A percentile compares a stretch with the other conserved stretches of the same genome.
phyloP scores from a whole-genome alignment of 2,329 filamentous ascomycete genomes.

The Zalaria sp. region DNA sequence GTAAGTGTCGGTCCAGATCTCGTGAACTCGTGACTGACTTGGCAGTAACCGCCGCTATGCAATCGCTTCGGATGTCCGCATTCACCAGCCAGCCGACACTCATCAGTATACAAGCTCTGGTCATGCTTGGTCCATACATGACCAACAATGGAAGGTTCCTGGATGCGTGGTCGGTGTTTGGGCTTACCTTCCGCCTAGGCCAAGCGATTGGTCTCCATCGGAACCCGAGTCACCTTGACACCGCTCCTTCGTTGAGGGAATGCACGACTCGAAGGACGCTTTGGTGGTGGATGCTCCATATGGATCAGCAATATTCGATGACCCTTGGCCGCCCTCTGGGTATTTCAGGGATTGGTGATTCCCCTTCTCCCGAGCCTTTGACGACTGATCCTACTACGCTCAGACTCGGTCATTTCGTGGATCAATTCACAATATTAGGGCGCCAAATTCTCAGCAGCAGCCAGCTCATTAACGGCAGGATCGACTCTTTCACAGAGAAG shows the following conservation, averaged over 20 bases:
- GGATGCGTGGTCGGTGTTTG: slow-evolving; percentile 36
- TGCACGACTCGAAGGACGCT: slow-evolving; percentile 27
- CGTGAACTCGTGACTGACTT: slow-evolving; percentile 1
- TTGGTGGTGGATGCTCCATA: slow-evolving; percentile 40
- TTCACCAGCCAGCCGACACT: slow-evolving; percentile 35
- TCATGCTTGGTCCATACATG: slow-evolving; percentile 35
- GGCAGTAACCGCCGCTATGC: slow-evolving; percentile 33
- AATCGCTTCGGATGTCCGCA: slow-evolving; percentile 32
- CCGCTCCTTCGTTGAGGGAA: slow-evolving; percentile 26
- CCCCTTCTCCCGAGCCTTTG: slow-evolving; percentile 29
- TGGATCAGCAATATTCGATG: slow-evolving; percentile 37
- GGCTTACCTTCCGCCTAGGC: slow-evolving; percentile 33
- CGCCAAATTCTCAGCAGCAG: slow-evolving; percentile 32
- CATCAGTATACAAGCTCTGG: slow-evolving; percentile 29
- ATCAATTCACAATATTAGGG: slow-evolving; percentile 33
- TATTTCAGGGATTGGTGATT: slow-evolving; percentile 35
- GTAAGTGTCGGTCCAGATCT: slow-evolving; percentile 16
- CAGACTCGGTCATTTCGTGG: slow-evolving; percentile 30
- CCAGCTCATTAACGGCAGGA: slow-evolving; percentile 26
- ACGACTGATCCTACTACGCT: slow-evolving; percentile 29
- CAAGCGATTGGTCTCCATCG: slow-evolving; percentile 36
- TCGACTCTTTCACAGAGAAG: slow-evolving; percentile 33
- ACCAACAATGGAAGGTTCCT: slow-evolving; percentile 35
- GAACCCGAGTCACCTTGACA: slow-evolving; percentile 31
- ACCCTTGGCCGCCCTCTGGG: slow-evolving; percentile 34